Conservation (phyloP, 345 rosid species). For the Pelargonium nanum region DNA sequence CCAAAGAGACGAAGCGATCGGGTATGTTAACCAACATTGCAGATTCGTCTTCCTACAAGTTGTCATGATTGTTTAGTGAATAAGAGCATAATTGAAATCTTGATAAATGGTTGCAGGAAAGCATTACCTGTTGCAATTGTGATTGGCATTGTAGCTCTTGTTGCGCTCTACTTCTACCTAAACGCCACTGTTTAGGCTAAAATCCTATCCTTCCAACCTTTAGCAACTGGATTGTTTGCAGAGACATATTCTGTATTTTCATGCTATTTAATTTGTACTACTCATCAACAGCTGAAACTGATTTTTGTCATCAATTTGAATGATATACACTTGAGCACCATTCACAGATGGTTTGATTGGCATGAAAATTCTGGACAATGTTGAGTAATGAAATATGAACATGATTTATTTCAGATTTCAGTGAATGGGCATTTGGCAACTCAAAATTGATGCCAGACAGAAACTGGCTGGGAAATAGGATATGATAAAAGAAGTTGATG, state of each 20-base stretch:
- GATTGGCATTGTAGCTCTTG: constrained; percentile 57
- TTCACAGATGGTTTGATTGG: no score
- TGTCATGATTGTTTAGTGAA: neutral
- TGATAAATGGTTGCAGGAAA: constrained; percentile 29
- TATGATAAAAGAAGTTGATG: neutral
- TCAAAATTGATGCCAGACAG: neutral
- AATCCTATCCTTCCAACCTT: no score
- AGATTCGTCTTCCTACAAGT: neutral
- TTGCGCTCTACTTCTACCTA: constrained; percentile 69
- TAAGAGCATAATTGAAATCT: neutral
- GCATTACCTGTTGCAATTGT: constrained; percentile 67
- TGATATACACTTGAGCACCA: no score
- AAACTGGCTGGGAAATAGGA: neutral
- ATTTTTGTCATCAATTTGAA: no score
- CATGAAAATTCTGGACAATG: no score
- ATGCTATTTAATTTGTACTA: neutral
- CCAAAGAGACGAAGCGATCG: constrained; percentile 62
- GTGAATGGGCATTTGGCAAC: neutral
- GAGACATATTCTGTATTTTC: constrained; percentile 7
- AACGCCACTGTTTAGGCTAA: constrained; percentile 22
- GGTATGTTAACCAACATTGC: constrained; percentile 26
- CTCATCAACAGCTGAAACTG: no score
- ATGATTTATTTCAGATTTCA: no score
- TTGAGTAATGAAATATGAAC: no score
- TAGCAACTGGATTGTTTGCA: no score